phyloP scores from a whole-genome alignment of 1,284 basidiomycete species.

The Ganoderma lingzhi region DNA sequence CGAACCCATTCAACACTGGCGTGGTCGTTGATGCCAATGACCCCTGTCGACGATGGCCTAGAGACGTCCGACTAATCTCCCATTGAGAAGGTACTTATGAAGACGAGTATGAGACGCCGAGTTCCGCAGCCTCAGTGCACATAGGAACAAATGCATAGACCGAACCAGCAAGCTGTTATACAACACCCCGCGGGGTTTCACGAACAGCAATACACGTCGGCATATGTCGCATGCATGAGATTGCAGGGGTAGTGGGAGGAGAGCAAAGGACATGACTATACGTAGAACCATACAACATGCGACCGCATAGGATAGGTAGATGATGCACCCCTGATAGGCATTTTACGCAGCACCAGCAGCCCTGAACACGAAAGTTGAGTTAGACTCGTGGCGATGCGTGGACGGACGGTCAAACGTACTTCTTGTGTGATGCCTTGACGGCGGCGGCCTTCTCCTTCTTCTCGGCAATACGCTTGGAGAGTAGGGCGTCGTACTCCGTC shows the following conservation, averaged over 20 bases:
- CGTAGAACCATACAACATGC: constrained; percentile 34
- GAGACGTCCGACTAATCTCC: neutral
- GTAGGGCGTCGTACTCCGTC: constrained; percentile 87
- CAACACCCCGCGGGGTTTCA: constrained; percentile 20
- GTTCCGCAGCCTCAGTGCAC: no score
- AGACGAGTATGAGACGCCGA: neutral
- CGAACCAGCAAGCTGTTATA: constrained; percentile 21
- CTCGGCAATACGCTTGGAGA: constrained; percentile 93
- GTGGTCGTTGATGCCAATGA: no score
- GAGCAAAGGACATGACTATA: constrained; percentile 35
- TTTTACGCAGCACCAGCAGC: constrained; percentile 28
- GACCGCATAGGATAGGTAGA: constrained; percentile 31
- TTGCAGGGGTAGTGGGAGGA: constrained; percentile 29
- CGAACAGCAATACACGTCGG: constrained; percentile 26
- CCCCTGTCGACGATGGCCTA: neutral
- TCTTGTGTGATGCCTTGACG: constrained; percentile 80
- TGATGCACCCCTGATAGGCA: constrained; percentile 16
- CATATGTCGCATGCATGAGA: constrained; percentile 34
- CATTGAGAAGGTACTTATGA: neutral
- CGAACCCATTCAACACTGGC: no score
- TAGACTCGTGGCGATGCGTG: neutral
- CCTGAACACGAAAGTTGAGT: constrained; percentile 11
- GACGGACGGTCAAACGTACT: constrained; percentile 44
- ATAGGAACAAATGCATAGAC: neutral
- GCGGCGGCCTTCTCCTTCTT: constrained; percentile 90